Evolutionary conservation across 805 yeast species (phyloP), one percentile per base, ranked within the genome.

Genomic region (Wickerhamomyces silvicola): DNA sequence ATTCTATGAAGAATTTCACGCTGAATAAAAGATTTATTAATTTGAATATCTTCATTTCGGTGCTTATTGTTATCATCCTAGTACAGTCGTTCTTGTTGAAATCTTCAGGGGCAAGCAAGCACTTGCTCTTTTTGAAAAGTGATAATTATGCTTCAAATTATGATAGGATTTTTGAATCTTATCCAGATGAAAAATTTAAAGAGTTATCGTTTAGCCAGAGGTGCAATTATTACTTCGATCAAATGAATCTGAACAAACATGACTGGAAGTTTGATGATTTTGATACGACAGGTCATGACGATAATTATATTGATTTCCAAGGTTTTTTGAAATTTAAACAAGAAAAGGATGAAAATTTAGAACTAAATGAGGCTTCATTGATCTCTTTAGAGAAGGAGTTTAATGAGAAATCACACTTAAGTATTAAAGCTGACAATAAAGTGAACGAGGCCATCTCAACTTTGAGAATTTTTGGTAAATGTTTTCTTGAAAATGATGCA

Each of bases 221-320:
- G 16, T 49, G 54, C 25, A 40, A 38, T 18, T 6, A 20, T 7
- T 49, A 30, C 31, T 49, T 49, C 25, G 37, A 39, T 6, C 14
- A 30, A 10, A 25, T 49, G 11, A 23, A 26, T 5, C 10, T 15
- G 2, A 16, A 28, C 2, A 24, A 44, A 8, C 34, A 33, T 2
- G 29, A 34, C 12, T 49, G 54, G 54, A 40, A 32, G 21, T 22
- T 49, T 2, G 39, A 41, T 16, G 35, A 46, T 31, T 49, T 36
- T 15, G 36, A 41, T 24, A 39, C 45, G 2, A 31, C 23, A 6
- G 45, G 43, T 9, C 45, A 49, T 24, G 42, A 46, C 23, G 52
- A 46, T 18, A 37, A 42, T 26, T 41, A 29, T 21, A 34, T 40
- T 19, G 27, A 41, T 9, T 42, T 40, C 16, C 36, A 38, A 7